A percentile compares a stretch with the other conserved stretches of the same genome.
Conservation (phyloP, 2,329 filamentous ascomycete species). For the Aspergillus persii region DNA sequence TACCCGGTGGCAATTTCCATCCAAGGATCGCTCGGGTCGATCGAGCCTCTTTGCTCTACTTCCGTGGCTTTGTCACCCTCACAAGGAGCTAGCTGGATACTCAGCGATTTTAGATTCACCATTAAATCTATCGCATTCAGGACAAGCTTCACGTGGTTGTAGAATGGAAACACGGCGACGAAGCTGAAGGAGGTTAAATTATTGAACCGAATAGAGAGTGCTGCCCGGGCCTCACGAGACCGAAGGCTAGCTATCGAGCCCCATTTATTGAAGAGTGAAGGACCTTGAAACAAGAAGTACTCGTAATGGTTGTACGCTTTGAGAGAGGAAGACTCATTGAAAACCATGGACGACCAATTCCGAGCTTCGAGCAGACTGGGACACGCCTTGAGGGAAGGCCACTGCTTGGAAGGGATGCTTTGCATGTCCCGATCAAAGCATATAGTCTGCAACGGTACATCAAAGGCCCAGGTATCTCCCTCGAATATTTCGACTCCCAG, state of each 20-base stretch:
- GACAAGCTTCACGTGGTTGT: constrained; percentile 55
- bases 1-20: constrained; percentile 56
- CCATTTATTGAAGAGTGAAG: constrained; percentile 57
- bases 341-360: constrained; percentile 62
- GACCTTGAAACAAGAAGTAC: constrained; percentile 64
- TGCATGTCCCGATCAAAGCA: constrained; percentile 37
- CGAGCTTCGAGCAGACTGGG: constrained; percentile 55
- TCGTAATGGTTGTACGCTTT: constrained; percentile 69
- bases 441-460: constrained; percentile 62
- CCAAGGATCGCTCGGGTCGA: constrained; percentile 49
- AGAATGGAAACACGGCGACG: constrained; percentile 66
- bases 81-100: constrained; percentile 51
- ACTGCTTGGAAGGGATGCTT: constrained; percentile 21
- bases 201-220: constrained; percentile 47
- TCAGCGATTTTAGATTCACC: constrained; percentile 53
- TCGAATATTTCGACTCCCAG: constrained; percentile 58
- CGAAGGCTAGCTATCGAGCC: constrained; percentile 34
- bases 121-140: constrained; percentile 48
- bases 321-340: constrained; percentile 76
- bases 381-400: constrained; percentile 23
- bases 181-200: constrained; percentile 51
- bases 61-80: constrained; percentile 36
- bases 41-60: constrained; percentile 37
- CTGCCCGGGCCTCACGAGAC: constrained; percentile 16
- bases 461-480: constrained; percentile 62